Conservation (phyloP, 305 asterid genomes). For the Vinca major region DNA sequence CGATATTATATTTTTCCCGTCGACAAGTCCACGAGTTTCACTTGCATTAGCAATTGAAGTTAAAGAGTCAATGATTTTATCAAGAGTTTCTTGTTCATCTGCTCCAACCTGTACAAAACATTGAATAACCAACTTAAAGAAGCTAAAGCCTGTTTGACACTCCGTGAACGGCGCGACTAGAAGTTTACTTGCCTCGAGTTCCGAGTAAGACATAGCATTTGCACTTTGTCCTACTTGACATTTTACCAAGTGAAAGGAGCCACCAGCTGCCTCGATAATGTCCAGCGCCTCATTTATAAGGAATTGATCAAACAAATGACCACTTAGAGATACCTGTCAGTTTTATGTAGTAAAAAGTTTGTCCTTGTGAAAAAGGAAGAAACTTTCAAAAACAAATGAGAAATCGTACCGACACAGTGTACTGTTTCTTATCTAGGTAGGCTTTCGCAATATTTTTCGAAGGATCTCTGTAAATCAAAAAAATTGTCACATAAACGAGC, state of each 20-base stretch:
- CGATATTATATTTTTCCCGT: slow-evolving; percentile 36
- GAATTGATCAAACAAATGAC: slow-evolving; percentile 87
- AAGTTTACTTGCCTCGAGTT: slow-evolving; percentile 56
- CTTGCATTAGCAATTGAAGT: slow-evolving; percentile 59
- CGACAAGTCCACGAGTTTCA: slow-evolving; percentile 26
- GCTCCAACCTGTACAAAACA: slow-evolving; percentile 69
- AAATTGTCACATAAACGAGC: neutral
- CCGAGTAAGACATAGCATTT: slow-evolving; percentile 62
- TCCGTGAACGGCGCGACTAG: neutral
- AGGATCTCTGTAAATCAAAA: slow-evolving; percentile 38
- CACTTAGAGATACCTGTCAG: slow-evolving; percentile 73
- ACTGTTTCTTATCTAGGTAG: slow-evolving; percentile 47
- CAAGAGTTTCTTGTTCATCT: slow-evolving; percentile 57
- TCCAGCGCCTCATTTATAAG: slow-evolving; percentile 89
- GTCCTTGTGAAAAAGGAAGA: neutral
- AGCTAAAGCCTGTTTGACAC: neutral
- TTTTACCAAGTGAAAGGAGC: slow-evolving; percentile 86
- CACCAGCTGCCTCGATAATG: slow-evolving; percentile 92
- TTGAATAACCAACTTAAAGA: slow-evolving; percentile 7
- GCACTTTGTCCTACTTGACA: slow-evolving; percentile 89
- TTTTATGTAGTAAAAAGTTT: slow-evolving; percentile 20
- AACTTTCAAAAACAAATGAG: neutral
- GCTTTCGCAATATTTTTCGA: slow-evolving; percentile 27
- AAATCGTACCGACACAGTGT: slow-evolving; percentile 54
- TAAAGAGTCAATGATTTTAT: slow-evolving; percentile 64